These are phyloP conservation scores for Saccharomyces kudriavzevii DNA, from an alignment of 805 yeast genomes.

Conservation along the genomic window DNA sequence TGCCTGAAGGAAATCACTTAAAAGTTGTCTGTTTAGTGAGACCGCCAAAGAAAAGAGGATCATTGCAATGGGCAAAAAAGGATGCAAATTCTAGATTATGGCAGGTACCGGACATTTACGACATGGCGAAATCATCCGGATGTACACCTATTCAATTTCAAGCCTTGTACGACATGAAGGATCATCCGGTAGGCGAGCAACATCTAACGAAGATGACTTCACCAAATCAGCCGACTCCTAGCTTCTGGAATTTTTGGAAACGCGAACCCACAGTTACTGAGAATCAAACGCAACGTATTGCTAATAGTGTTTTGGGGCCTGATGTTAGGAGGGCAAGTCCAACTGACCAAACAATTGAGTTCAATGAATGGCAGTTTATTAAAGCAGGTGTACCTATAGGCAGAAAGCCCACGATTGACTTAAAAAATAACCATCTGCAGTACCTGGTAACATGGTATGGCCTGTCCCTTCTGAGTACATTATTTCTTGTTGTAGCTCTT, in stretches of 20 bases:
- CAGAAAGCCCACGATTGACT: constrained; percentile 66
- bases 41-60: constrained; percentile 53
- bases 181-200: constrained; percentile 34
- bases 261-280: neutral
- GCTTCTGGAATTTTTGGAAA: constrained; percentile 29
- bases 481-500: constrained; percentile 50
- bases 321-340: neutral
- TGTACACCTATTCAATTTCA: constrained; percentile 71
- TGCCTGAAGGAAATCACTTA: constrained; percentile 56
- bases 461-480: constrained; percentile 61
- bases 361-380: constrained; percentile 50
- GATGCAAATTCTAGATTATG: constrained; percentile 61
- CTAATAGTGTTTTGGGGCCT: neutral
- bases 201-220: neutral
- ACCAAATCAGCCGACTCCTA: neutral
- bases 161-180: constrained; percentile 57
- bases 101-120: constrained; percentile 72
- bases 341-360: constrained; percentile 30
- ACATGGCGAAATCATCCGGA: constrained; percentile 56
- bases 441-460: constrained; percentile 95
- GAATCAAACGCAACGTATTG: neutral
- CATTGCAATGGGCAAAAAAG: constrained; percentile 61
- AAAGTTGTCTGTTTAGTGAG: constrained; percentile 69
- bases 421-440: constrained; percentile 84
- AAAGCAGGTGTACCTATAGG: constrained; percentile 89